Evolutionary conservation across 2,329 filamentous ascomycete genomes (phyloP).

Genomic region (Alternaria conjuncta): DNA sequence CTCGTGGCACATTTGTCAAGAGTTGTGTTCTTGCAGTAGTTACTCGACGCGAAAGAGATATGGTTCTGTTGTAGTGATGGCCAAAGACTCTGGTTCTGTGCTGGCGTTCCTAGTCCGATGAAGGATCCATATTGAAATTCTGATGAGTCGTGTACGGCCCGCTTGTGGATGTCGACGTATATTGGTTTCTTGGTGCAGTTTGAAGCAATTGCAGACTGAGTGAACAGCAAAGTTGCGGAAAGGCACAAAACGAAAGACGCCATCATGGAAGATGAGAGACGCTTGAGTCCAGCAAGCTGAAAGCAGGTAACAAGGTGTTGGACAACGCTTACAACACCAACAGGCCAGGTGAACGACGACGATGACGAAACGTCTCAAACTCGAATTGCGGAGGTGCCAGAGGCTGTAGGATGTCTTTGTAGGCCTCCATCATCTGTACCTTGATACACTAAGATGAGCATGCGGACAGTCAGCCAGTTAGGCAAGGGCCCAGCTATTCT

Average conservation of each 20-base stretch:
- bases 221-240: conserved; percentile 43
- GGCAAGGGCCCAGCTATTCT: conserved; percentile 35
- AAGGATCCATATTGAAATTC: conserved; percentile 55
- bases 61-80: conserved; percentile 52
- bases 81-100: conserved; percentile 55
- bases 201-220: conserved; percentile 46
- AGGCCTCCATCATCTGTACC: conserved; percentile 31
- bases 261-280: conserved; percentile 33
- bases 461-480: conserved; percentile 34
- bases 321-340: conserved; percentile 5
- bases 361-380: conserved; percentile 33
- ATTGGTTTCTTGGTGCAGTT: conserved; percentile 50
- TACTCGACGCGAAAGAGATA: conserved; percentile 46
- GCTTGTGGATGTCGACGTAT: conserved; percentile 54
- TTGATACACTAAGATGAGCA: conserved; percentile 33
- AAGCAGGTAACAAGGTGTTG: conserved; percentile 15
- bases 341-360: conserved; percentile 20
- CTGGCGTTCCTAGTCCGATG: conserved; percentile 51
- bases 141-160: conserved; percentile 49
- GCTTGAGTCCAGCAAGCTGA: conserved; percentile 41
- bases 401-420: conserved; percentile 43
- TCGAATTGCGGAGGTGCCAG: conserved; percentile 17
- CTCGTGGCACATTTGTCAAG: conserved; percentile 39
- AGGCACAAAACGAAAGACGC: conserved; percentile 33
- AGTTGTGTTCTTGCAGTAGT: conserved; percentile 48